Evolutionary conservation across 2,329 filamentous ascomycete species (phyloP).

Genomic region (Penicillium hordei): DNA sequence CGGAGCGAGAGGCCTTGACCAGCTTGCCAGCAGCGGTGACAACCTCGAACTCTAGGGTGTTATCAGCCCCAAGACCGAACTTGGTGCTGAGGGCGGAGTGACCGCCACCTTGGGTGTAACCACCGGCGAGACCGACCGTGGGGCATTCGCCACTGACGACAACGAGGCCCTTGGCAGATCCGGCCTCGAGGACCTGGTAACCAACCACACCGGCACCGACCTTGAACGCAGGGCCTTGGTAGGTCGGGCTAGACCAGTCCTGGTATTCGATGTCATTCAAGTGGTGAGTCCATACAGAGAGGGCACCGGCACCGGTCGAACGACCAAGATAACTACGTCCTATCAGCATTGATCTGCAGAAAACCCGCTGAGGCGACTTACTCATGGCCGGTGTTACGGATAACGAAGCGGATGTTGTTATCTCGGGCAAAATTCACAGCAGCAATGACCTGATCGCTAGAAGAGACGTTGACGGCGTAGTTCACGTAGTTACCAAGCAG

Average conservation of each 20-base stretch:
- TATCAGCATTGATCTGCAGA: neutral
- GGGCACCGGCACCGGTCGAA: slow-evolving; percentile 58
- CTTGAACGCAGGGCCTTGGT: slow-evolving; percentile 54
- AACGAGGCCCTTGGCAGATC: slow-evolving; percentile 48
- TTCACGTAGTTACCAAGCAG: slow-evolving; percentile 31
- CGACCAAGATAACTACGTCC: slow-evolving; percentile 49
- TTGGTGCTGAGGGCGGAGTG: slow-evolving; percentile 55
- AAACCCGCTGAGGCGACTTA: slow-evolving; percentile 8
- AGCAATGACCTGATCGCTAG: slow-evolving; percentile 29
- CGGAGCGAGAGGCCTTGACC: slow-evolving; percentile 15
- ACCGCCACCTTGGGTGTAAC: slow-evolving; percentile 62
- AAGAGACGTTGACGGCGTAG: slow-evolving; percentile 39
- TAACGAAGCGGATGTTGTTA: slow-evolving; percentile 54
- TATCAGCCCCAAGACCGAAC: slow-evolving; percentile 61
- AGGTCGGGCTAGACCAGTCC: slow-evolving; percentile 43
- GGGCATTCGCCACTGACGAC: slow-evolving; percentile 57
- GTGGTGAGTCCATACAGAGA: slow-evolving; percentile 38
- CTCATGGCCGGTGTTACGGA: slow-evolving; percentile 47
- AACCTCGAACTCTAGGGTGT: slow-evolving; percentile 57
- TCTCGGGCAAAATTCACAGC: slow-evolving; percentile 46
- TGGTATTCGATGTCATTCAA: slow-evolving; percentile 31
- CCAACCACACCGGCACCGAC: slow-evolving; percentile 57
- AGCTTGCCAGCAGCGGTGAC: slow-evolving; percentile 45
- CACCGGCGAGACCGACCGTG: slow-evolving; percentile 60
- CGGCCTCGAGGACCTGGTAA: slow-evolving; percentile 50